phyloP scores from a whole-genome alignment of 192 early-diverging fungal genomes.

The Gonapodya sp. region DNA sequence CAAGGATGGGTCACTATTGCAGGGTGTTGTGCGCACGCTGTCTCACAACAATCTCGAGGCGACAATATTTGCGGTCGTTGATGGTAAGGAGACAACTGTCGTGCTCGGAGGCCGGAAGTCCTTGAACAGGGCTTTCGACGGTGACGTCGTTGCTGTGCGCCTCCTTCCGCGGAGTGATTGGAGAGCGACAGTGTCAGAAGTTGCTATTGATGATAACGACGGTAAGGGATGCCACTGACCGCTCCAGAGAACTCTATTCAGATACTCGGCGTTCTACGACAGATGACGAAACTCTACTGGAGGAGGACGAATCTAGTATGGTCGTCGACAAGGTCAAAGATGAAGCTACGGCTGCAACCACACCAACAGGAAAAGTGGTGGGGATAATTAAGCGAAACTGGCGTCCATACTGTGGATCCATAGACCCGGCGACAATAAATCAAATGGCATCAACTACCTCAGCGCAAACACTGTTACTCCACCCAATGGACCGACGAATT shows the following conservation, averaged over 20 bases:
- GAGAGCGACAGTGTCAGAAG: conserved; percentile 59
- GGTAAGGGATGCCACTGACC: neutral
- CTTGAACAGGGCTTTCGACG: conserved; percentile 87
- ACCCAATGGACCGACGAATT: conserved; percentile 84
- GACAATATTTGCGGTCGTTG: conserved; percentile 59
- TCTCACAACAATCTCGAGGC: conserved; percentile 31
- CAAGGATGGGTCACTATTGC: conserved; percentile 65
- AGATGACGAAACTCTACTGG: neutral
- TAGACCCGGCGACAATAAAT: conserved; percentile 42
- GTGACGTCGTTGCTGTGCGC: conserved; percentile 83
- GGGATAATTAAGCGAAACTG: conserved; percentile 92
- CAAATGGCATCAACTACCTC: conserved; percentile 21
- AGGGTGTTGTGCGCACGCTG: conserved; percentile 51
- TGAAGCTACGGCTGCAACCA: conserved; percentile 12
- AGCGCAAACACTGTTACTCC: conserved; percentile 67
- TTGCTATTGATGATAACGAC: conserved; percentile 63
- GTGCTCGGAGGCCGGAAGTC: conserved; percentile 70
- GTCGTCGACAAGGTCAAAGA: neutral
- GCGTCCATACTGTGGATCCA: conserved; percentile 83
- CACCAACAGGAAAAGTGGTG: conserved; percentile 81
- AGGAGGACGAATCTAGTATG: neutral
- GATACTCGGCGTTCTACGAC: neutral
- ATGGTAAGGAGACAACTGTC: conserved; percentile 65
- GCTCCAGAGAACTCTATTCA: conserved; percentile 10
- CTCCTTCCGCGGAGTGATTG: conserved; percentile 78